Evolutionary conservation across 2,329 filamentous ascomycete species (phyloP).

Genomic region (Colletotrichum plurivorum): DNA sequence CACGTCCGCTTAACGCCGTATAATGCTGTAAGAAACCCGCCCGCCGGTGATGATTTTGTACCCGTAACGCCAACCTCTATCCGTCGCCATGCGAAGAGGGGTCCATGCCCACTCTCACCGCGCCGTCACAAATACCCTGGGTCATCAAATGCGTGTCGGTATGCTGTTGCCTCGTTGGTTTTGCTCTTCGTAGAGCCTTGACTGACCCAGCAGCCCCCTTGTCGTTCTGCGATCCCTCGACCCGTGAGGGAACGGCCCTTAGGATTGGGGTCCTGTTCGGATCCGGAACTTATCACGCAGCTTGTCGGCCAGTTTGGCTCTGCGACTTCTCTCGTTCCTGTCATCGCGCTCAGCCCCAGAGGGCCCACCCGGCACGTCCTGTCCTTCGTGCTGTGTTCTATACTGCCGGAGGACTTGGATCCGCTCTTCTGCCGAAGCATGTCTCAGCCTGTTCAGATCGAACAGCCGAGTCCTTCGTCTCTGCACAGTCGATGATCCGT

Average conservation of each 20-base stretch:
- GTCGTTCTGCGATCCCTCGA: neutral
- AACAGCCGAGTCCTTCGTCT: conserved; percentile 67
- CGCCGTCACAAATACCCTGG: neutral
- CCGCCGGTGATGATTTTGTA: conserved; percentile 16
- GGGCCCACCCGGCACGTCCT: neutral
- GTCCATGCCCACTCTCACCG: conserved; percentile 3
- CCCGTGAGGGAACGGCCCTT: neutral
- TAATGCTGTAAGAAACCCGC: conserved; percentile 35
- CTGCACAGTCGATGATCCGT: conserved; percentile 50
- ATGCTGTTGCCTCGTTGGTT: conserved; percentile 9
- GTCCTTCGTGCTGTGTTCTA: conserved; percentile 55
- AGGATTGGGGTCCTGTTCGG: conserved; percentile 60
- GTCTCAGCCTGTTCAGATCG: conserved; percentile 69
- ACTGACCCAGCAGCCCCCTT: neutral
- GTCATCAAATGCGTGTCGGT: conserved; percentile 8
- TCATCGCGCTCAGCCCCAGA: conserved; percentile 49
- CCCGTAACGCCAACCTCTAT: conserved; percentile 29
- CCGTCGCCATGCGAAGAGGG: conserved; percentile 15
- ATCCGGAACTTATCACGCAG: conserved; percentile 69
- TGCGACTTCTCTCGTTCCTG: conserved; percentile 54
- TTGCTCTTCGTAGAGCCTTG: neutral
- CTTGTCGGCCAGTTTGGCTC: conserved; percentile 62
- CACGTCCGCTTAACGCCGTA: conserved; percentile 37
- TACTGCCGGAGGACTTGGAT: conserved; percentile 70
- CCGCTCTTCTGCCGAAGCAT: conserved; percentile 74